Evolutionary conservation across 1,139 yeast species (phyloP).

Genomic region (Candida sp.): DNA sequence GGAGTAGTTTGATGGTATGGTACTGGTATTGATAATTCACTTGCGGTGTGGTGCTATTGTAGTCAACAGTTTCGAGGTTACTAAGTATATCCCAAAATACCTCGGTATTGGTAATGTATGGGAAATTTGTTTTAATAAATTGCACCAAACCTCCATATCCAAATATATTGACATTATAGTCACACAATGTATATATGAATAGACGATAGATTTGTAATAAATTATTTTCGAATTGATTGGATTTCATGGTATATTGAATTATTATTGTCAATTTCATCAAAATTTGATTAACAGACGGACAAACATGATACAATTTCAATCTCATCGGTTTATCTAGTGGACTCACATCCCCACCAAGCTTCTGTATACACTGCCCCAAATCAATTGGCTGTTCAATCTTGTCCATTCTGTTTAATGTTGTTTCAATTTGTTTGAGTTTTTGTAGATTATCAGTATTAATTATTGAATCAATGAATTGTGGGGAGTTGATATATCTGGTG

Average conservation of each 20-base stretch:
- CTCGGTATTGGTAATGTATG: conserved; percentile 3
- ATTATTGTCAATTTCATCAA: conserved; percentile 10
- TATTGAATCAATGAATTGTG: neutral
- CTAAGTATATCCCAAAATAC: neutral
- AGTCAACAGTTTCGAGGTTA: conserved; percentile 1
- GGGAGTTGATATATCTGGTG: neutral
- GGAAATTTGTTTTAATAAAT: conserved; percentile 7
- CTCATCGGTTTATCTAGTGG: conserved; percentile 2
- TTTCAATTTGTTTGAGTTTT: neutral
- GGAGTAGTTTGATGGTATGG: conserved; percentile 8
- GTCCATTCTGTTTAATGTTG: neutral
- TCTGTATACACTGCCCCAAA: neutral
- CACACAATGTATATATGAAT: conserved; percentile 13
- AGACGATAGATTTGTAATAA: conserved; percentile 1
- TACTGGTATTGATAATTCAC: conserved; percentile 9
- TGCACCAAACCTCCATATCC: conserved; percentile 7
- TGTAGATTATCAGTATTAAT: neutral
- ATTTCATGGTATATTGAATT: conserved; percentile 5
- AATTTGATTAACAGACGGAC: conserved; percentile 7
- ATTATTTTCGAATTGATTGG: neutral
- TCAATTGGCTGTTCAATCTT: neutral
- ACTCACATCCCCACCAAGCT: conserved; percentile 5
- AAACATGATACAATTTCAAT: conserved; percentile 10
- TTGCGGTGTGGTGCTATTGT: conserved; percentile 1
- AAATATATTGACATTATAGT: conserved; percentile 13